A percentile compares a stretch with the other conserved stretches of the same genome.
These are phyloP conservation scores for Phytophthora macrochlamydospora DNA, from an alignment of 352 stramenopile genomes.

Conservation along the genomic window DNA sequence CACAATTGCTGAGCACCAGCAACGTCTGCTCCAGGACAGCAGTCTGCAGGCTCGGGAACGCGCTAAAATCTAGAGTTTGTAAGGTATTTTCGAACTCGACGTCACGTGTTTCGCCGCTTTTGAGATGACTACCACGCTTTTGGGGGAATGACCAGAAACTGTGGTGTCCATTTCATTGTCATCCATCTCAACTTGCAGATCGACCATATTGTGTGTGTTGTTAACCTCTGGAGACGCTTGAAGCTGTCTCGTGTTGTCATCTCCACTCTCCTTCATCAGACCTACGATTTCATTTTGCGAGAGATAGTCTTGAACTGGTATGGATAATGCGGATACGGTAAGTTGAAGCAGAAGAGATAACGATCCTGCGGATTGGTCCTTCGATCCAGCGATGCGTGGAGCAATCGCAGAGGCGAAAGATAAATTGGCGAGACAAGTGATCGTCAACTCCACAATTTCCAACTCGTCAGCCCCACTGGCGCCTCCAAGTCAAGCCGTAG, in stretches of 20 bases:
- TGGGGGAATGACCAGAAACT: slow-evolving; percentile 20
- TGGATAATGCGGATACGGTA: slow-evolving; percentile 40
- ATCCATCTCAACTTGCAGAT: slow-evolving; percentile 11
- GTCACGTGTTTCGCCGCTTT: slow-evolving; percentile 21
- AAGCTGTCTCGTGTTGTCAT: neutral
- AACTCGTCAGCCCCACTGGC: slow-evolving; percentile 57
- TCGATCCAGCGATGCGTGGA: slow-evolving; percentile 43
- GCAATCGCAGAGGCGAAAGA: slow-evolving; percentile 62
- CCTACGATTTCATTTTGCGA: slow-evolving; percentile 32
- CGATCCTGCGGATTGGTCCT: slow-evolving; percentile 24
- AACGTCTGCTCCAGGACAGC: slow-evolving; percentile 70
- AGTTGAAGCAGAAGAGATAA: slow-evolving; percentile 57
- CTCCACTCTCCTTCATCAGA: slow-evolving; percentile 11
- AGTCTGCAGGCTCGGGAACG: slow-evolving; percentile 60
- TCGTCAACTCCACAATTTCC: slow-evolving; percentile 62
- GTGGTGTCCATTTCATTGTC: slow-evolving; percentile 30
- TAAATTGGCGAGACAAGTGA: slow-evolving; percentile 69
- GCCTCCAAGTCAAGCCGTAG: slow-evolving; percentile 32
- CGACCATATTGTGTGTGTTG: neutral
- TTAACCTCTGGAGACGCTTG: slow-evolving; percentile 13
- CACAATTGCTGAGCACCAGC: slow-evolving; percentile 74
- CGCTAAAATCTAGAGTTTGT: slow-evolving; percentile 56
- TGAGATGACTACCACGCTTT: slow-evolving; percentile 14
- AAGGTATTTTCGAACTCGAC: slow-evolving; percentile 3
- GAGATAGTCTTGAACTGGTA: slow-evolving; percentile 52